Base-by-base conservation (phyloP, 768 basidiomycete species). In the Leccinum olivaceopallidum region DNA sequence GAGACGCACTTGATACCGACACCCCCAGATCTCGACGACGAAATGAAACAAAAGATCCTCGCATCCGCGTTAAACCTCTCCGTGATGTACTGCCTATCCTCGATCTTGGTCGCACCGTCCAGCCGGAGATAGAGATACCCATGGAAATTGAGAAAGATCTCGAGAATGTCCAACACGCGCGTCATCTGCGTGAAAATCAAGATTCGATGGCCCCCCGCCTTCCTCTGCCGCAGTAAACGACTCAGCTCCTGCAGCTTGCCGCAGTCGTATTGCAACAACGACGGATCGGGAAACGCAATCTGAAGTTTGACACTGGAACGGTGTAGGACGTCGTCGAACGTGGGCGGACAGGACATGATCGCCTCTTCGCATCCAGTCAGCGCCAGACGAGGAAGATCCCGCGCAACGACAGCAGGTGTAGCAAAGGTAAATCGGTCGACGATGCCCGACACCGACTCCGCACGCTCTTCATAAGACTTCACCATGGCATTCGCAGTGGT, bases 141-240 rank as follows among this genome's bases (percentile, higher is more conserved):
- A 69, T 95, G 94, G 59, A 94, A 87, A 67, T 90, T 95, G 60
- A 98, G 81, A 74, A 94, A 98, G 18, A 88, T 87, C 72, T 98
- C 95, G 56, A 98, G 82, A 61, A 98, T 93, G 71, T 98, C 95
- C 60, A 98, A 81, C 34, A 98, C 88, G 61, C 83, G 82, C 32
- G 95, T 96, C 95, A 98, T 98, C 69, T 98, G 95, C 0, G 95
- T 98, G 75, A 98, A 98, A 63, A 98, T 95, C 52, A 98, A 81
- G 26, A 92, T 82, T 7, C 95, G 89, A 71, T 97, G 95, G 0
- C 94, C 94, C 6, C 86, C 93, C 0, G 86, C 84, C 70, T 95
- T 94, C 74, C 86, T 90, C 73, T 91, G 85, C 50, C 92, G 85
- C 10, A 98, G 79, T 28, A 98, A 78, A 26, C 77, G 78, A n/a